Evolutionary conservation across 305 asterid species (phyloP).

Genomic region (Solanum hybrid): DNA sequence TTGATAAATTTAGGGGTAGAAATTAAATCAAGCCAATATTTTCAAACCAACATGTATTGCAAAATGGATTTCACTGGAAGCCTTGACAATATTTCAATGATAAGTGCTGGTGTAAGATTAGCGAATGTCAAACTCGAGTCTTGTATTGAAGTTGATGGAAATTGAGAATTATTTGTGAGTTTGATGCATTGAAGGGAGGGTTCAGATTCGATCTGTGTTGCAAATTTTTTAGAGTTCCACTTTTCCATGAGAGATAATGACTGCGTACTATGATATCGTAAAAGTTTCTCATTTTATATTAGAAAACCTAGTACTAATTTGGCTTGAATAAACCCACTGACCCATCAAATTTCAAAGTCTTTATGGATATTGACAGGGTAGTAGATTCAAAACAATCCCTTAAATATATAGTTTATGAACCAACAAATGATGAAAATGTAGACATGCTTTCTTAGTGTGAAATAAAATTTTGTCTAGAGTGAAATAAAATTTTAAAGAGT

Average conservation of each 20-base stretch:
- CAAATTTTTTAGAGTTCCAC: no score
- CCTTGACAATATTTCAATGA: slow-evolving; percentile 25
- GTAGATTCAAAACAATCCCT: no score
- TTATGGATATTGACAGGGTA: neutral
- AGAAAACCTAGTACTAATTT: neutral
- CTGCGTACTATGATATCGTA: neutral
- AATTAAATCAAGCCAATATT: slow-evolving; percentile 30
- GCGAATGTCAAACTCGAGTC: neutral
- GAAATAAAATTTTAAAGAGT: no score
- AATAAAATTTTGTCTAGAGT: no score
- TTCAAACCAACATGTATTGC: slow-evolving; percentile 29
- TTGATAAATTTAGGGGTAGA: slow-evolving; percentile 18
- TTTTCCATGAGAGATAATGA: neutral
- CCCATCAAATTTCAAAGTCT: neutral
- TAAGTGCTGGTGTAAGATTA: slow-evolving; percentile 25
- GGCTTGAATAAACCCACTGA: neutral
- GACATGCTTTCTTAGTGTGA: neutral
- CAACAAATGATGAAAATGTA: neutral
- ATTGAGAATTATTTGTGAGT: neutral
- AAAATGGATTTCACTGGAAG: slow-evolving; percentile 17
- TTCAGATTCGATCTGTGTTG: no score
- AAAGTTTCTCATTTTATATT: neutral
- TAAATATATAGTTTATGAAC: neutral
- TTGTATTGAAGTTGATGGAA: neutral
- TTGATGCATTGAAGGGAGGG: neutral